phyloP scores from a whole-genome alignment of 106 monocot genomes.

The Posidonia australis region DNA sequence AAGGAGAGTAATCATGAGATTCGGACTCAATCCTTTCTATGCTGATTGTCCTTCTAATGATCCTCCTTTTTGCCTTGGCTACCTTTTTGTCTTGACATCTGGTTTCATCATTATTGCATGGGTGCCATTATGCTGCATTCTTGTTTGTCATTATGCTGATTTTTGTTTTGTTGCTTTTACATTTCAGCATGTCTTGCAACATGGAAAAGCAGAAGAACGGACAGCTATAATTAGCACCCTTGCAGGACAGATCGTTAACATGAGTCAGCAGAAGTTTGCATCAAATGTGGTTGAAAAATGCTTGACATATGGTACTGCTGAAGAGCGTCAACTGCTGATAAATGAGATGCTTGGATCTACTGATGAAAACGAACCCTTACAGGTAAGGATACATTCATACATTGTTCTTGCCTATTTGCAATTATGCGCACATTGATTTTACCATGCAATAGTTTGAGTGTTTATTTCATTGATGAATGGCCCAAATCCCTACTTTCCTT shows the following conservation, averaged over 20 bases:
- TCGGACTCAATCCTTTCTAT: no score
- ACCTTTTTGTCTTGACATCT: no score
- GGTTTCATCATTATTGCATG: not conserved
- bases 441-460: no score
- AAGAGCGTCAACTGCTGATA: slow-evolving; percentile 22
- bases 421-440: no score
- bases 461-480: no score
- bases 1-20: no score
- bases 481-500: not conserved
- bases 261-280: slow-evolving; percentile 25
- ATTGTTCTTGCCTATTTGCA: not conserved
- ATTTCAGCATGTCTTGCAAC: slow-evolving; percentile 22
- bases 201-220: slow-evolving; percentile 22
- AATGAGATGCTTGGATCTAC: slow-evolving; percentile 23
- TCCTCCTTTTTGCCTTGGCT: no score
- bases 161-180: slow-evolving; percentile 1
- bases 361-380: slow-evolving; percentile 25
- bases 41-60: no score
- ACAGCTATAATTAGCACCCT: slow-evolving; percentile 16
- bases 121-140: not conserved
- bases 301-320: slow-evolving; percentile 10
- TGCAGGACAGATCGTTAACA: slow-evolving; percentile 17
- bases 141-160: not conserved
- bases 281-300: slow-evolving; percentile 30
- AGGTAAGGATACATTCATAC: slow-evolving; percentile 10